A percentile compares a stretch with the other conserved stretches of the same genome.
phyloP scores from a whole-genome alignment of 176 grass and related monocot genomes.

The Oryza meyeriana region DNA sequence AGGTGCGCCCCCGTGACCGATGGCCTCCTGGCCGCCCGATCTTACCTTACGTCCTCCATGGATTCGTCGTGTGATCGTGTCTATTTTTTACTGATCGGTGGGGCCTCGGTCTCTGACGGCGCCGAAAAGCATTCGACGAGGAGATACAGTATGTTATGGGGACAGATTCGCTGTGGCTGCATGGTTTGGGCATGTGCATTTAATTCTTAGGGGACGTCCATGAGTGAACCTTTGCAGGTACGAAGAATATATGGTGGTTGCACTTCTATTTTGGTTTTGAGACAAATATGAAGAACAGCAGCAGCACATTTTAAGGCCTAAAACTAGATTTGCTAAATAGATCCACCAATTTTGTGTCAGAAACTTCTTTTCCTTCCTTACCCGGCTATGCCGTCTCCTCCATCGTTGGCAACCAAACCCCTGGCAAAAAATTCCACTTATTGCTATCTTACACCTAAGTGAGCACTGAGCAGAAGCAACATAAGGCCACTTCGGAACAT shows the following conservation, averaged over 20 bases:
- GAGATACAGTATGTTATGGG: neutral
- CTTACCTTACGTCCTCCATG: neutral
- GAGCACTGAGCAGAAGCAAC: neutral
- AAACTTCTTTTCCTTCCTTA: neutral
- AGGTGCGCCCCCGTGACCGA: constrained; percentile 38
- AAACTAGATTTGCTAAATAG: neutral
- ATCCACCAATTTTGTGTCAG: neutral
- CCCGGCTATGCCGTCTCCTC: neutral
- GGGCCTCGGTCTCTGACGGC: neutral
- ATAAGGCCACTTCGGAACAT: neutral
- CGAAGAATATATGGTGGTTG: neutral
- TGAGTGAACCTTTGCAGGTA: neutral
- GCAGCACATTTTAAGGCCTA: neutral
- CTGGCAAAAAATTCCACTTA: neutral
- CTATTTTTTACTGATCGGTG: constrained; percentile 4
- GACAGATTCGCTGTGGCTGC: neutral
- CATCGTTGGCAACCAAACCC: neutral
- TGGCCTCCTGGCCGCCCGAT: neutral
- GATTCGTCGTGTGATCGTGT: neutral
- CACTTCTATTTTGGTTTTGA: neutral
- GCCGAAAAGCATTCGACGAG: neutral
- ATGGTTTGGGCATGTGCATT: constrained; percentile 1
- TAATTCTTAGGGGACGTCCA: constrained; percentile 14
- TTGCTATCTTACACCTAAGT: neutral
- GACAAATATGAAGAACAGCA: neutral